These are phyloP conservation scores for Lactarius tabidus DNA, from an alignment of 768 basidiomycete genomes.

Conservation along the genomic window DNA sequence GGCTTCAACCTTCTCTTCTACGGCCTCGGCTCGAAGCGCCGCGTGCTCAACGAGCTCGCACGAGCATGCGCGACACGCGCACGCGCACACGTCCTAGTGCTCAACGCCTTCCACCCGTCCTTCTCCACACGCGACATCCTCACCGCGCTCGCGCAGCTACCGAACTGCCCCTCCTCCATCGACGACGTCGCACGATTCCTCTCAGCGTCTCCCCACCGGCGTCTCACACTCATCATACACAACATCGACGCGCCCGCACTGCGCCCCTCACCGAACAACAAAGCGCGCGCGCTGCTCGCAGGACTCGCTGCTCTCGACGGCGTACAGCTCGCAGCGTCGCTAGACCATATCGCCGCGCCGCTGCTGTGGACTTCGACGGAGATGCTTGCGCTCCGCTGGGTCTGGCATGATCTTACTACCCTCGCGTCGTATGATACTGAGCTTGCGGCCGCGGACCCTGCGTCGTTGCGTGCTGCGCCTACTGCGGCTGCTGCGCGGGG, in stretches of 20 bases:
- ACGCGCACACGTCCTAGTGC: constrained; percentile 67
- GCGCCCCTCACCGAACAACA: constrained; percentile 42
- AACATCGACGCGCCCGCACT: constrained; percentile 80
- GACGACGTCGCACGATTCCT: constrained; percentile 71
- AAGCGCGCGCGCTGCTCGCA: constrained; percentile 62
- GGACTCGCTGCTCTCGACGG: constrained; percentile 67
- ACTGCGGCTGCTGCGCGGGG: background rate
- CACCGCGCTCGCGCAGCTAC: constrained; percentile 30
- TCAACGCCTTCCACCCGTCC: constrained; percentile 73
- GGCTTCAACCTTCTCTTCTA: constrained; percentile 90
- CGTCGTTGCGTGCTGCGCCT: constrained; percentile 53
- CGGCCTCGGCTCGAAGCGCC: constrained; percentile 86
- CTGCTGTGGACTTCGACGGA: constrained; percentile 79
- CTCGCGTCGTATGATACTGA: constrained; percentile 79
- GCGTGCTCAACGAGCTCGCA: constrained; percentile 72
- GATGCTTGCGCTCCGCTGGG: constrained; percentile 49
- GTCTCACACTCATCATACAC: constrained; percentile 80
- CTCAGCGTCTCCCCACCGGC: constrained; percentile 46
- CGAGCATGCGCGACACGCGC: constrained; percentile 45
- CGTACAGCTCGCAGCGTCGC: constrained; percentile 79
- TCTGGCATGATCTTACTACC: constrained; percentile 91
- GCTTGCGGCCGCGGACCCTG: constrained; percentile 60
- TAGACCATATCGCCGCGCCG: constrained; percentile 84
- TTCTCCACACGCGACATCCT: constrained; percentile 57
- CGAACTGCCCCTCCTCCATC: constrained; percentile 39